phyloP scores from a whole-genome alignment of 2,329 filamentous ascomycete species.

The Claviceps sp. region DNA sequence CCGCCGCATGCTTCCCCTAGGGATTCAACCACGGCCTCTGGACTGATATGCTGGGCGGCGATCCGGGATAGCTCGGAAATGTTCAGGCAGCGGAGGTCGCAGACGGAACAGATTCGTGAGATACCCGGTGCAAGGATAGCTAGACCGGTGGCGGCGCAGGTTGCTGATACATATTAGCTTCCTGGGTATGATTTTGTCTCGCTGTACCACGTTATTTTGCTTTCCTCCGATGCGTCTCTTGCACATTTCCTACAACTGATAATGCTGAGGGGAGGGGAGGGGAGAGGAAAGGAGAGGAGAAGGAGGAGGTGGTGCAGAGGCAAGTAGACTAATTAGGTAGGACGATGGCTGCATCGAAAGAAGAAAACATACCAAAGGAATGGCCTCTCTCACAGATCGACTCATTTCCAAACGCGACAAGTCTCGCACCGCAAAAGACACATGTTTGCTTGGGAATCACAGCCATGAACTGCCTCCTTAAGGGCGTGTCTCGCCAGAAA shows the following conservation, averaged over 20 bases:
- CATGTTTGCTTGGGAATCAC: conserved; percentile 27
- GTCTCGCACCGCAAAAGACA: conserved; percentile 29
- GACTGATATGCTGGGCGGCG: conserved; percentile 17
- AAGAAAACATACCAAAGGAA: conserved; percentile 23
- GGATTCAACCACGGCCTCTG: conserved; percentile 16
- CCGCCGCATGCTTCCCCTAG: conserved; percentile 24
- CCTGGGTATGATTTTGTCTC: too few species aligned
- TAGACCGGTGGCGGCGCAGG: conserved; percentile 39
- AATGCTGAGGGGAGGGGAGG: too few species aligned
- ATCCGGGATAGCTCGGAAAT: conserved; percentile 26
- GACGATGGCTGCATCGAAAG: neutral
- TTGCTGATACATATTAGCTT: conserved; percentile 21
- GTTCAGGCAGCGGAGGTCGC: conserved; percentile 36
- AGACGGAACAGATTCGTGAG: conserved; percentile 42
- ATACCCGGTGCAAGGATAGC: conserved; percentile 40
- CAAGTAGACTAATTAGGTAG: too few species aligned
- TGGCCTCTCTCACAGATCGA: conserved; percentile 27
- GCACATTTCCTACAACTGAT: too few species aligned
- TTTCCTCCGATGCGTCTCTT: too few species aligned
- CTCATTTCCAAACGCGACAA: conserved; percentile 20
- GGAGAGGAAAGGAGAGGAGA: neutral
- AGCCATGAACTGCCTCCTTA: conserved; percentile 26
- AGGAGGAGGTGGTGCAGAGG: too few species aligned
- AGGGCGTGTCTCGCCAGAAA: conserved; percentile 9
- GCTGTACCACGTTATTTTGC: too few species aligned